Percentiles rank a stretch among this genome's conserved stretches.
Conservation (phyloP, 495 filamentous ascomycete genomes). For the Talaromyces liani region DNA sequence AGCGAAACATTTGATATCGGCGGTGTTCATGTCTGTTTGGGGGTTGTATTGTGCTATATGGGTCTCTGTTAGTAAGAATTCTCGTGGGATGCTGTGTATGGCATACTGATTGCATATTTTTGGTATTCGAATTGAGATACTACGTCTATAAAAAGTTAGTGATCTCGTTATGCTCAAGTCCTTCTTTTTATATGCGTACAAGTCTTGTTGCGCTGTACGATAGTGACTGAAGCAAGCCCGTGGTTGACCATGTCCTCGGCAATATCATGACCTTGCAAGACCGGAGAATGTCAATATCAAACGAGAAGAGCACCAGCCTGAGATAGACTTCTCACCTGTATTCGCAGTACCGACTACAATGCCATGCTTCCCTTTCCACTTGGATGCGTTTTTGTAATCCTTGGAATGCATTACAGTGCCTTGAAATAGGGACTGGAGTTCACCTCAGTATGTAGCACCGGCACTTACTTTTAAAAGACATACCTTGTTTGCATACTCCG, state of each 20-base stretch:
- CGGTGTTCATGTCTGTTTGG: slow-evolving; percentile 17
- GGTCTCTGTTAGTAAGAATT: not conserved
- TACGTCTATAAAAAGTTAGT: slow-evolving; percentile 11
- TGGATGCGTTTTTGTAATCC: slow-evolving; percentile 18
- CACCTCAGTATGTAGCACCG: not conserved
- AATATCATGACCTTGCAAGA: slow-evolving; percentile 28
- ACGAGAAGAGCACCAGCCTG: not conserved
- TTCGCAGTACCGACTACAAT: slow-evolving; percentile 37
- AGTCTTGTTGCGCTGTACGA: slow-evolving; percentile 29
- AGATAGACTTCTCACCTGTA: slow-evolving; percentile 18
- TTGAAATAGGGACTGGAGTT: slow-evolving; percentile 14
- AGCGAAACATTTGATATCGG: slow-evolving; percentile 19
- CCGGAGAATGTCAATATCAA: not conserved
- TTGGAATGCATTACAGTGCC: slow-evolving; percentile 25
- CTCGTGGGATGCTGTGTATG: not conserved
- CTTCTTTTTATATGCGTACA: slow-evolving; percentile 11
- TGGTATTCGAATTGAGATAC: slow-evolving; percentile 19
- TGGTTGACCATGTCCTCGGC: slow-evolving; percentile 34
- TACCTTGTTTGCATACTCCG: slow-evolving; percentile 14
- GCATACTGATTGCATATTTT: slow-evolving; percentile 1
- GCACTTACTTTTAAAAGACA: not conserved
- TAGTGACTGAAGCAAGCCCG: slow-evolving; percentile 26
- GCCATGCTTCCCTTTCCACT: slow-evolving; percentile 27
- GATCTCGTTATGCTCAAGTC: no score
- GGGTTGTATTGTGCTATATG: slow-evolving; percentile 22